Percentiles rank a stretch among this genome's conserved stretches.
phyloP scores from a whole-genome alignment of 495 filamentous ascomycete genomes.

The Neurospora cerealis region DNA sequence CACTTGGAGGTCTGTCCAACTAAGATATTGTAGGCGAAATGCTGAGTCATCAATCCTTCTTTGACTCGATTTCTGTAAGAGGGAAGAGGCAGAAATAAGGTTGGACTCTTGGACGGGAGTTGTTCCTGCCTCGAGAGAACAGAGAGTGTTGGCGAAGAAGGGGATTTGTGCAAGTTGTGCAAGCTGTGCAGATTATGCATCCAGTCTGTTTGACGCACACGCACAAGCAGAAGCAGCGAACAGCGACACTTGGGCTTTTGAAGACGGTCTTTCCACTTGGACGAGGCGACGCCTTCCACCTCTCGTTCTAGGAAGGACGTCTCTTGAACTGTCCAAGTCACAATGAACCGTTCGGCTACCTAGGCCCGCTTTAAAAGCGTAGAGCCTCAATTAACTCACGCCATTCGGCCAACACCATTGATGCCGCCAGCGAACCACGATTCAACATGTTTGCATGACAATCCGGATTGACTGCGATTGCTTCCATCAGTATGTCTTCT shows the following conservation, averaged over 20 bases:
- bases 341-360: background rate
- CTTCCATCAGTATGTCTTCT: background rate
- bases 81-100: background rate
- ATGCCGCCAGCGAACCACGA: background rate
- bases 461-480: background rate
- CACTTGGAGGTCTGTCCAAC: background rate
- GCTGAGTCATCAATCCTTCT: background rate
- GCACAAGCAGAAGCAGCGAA: background rate
- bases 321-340: background rate
- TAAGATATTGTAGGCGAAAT: background rate
- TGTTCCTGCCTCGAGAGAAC: background rate
- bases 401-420: background rate
- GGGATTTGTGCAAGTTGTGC: background rate
- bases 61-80: background rate
- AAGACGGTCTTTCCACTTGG: background rate
- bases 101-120: background rate
- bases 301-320: background rate
- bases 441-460: background rate
- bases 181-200: background rate
- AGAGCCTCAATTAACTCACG: background rate
- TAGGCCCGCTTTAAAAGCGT: background rate
- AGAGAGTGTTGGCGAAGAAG: background rate
- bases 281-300: background rate
- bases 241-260: background rate
- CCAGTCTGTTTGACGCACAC: background rate